Evolutionary conservation across 495 filamentous ascomycete genomes (phyloP), one percentile per base, ranked within the genome.

Genomic region (Hypoxylon trugodes): DNA sequence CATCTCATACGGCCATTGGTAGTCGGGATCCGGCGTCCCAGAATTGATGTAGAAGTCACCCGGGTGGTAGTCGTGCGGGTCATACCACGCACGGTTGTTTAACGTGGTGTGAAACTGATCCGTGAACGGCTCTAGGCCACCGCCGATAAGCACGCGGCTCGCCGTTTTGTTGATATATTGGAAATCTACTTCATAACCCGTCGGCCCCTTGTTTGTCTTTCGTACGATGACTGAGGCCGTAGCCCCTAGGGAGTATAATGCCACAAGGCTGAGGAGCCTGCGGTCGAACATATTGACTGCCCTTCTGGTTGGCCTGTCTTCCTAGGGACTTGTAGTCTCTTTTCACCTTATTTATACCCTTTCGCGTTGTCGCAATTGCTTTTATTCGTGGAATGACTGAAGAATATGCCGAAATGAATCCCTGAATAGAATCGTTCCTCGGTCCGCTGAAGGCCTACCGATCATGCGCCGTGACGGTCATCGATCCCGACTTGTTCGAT

Each of bases 1-100:
- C 71, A 74, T 74, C 61, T 74, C 69, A 36, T 74, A 74, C 16
- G 71, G 71, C 67, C 69, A 74, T 15, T 56, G 38, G 51, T 73
- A 73, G 15, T n/a, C 43, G 3, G 66, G 66, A 0, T 49, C 52
- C 10, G 49, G 65, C 13, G 38, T 48, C 3, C 66, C 69, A 33
- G 48, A 65, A 59, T 36, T 64, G 40, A 74, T 61, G 24, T 66
- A 68, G 46, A 74, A 70, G 55, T 74, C 71, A 5, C 71, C 71
- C 4, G 71, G 66, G 22, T 69, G 55, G 35, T 74, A 74, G 54
- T 72, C 67, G 4, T 45, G 61, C 12, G 71, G 71, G 18, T 70
- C 55, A 15, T 72, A 74, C 55, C 61, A 58, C 9, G 66, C 69
- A 7, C 45, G 69, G 0, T 26, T 48, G 1, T 63, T 59, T 0